phyloP scores from a whole-genome alignment of 495 filamentous ascomycete species.

The Neurospora sp. region DNA sequence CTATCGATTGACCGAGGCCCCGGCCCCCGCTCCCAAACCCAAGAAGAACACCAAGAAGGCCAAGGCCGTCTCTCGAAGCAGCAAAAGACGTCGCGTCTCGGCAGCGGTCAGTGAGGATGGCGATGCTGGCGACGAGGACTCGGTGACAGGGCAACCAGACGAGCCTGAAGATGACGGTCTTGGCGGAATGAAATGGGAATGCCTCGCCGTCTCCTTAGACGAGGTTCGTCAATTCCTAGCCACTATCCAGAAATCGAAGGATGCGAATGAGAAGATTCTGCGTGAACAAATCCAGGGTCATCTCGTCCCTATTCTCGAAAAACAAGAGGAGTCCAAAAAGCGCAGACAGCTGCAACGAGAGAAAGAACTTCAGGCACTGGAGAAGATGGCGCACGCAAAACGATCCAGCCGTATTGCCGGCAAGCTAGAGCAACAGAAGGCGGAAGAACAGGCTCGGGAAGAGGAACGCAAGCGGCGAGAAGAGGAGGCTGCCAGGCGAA shows the following conservation, averaged over 20 bases:
- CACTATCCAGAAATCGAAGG: slow-evolving; percentile 59
- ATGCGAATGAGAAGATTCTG: slow-evolving; percentile 73
- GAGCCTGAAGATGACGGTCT: slow-evolving; percentile 51
- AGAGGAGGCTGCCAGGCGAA: slow-evolving; percentile 56
- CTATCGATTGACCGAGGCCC: slow-evolving; percentile 71
- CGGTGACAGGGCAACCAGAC: slow-evolving; percentile 19
- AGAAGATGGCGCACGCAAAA: slow-evolving; percentile 87
- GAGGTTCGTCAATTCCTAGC: slow-evolving; percentile 69
- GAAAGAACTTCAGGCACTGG: slow-evolving; percentile 68
- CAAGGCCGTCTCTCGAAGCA: slow-evolving; percentile 54
- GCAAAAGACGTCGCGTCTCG: slow-evolving; percentile 64
- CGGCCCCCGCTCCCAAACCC: slow-evolving; percentile 49
- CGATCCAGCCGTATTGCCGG: slow-evolving; percentile 77
- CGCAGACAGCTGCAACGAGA: slow-evolving; percentile 60
- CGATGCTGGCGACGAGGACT: slow-evolving; percentile 39
- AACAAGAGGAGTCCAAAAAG: slow-evolving; percentile 65
- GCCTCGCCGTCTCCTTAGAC: slow-evolving; percentile 66
- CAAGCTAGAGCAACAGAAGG: slow-evolving; percentile 67
- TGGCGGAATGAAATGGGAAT: slow-evolving; percentile 79
- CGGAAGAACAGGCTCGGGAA: slow-evolving; percentile 60
- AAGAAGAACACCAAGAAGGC: slow-evolving; percentile 72
- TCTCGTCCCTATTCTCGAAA: slow-evolving; percentile 73
- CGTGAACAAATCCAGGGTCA: slow-evolving; percentile 58
- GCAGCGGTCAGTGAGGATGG: slow-evolving; percentile 44
- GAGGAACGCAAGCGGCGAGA: slow-evolving; percentile 59